These are phyloP conservation scores for Pseudogymnoascus sp. DNA, from an alignment of 2,329 filamentous ascomycete species.

Conservation along the genomic window DNA sequence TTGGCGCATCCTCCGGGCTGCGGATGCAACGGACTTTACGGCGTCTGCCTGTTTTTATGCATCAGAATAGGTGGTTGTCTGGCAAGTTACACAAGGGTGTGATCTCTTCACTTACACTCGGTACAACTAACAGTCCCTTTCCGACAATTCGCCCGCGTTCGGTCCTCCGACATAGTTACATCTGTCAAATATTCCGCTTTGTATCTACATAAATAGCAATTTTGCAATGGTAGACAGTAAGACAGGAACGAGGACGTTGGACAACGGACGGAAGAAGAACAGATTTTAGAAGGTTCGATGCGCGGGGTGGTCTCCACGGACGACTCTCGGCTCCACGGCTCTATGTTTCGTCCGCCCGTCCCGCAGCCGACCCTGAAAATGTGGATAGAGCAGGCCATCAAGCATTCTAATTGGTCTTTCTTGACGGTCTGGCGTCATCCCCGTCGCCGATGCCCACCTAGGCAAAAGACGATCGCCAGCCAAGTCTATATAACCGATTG, in stretches of 20 bases:
- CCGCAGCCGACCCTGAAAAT: not conserved
- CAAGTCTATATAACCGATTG: too few relatives aligned
- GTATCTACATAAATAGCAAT: not conserved
- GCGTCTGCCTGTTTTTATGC: slow-evolving; percentile 23
- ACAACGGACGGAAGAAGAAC: not conserved
- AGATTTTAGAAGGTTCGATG: not conserved
- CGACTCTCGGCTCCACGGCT: not conserved
- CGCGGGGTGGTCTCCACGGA: not conserved
- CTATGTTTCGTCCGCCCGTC: not conserved
- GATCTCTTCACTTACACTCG: slow-evolving; percentile 24
- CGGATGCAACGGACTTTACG: slow-evolving; percentile 31
- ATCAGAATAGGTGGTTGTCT: slow-evolving; percentile 13
- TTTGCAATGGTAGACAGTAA: not conserved
- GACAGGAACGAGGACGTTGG: not conserved
- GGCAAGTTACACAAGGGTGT: not conserved
- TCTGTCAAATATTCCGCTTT: not conserved
- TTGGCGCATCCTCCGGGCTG: slow-evolving; percentile 21
- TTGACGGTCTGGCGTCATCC: not conserved
- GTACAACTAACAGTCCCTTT: slow-evolving; percentile 30
- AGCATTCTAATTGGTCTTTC: not conserved
- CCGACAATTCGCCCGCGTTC: slow-evolving; percentile 17
- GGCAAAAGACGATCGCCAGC: too few relatives aligned
- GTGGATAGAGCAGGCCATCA: not conserved
- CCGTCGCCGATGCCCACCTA: not conserved
- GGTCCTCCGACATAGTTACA: slow-evolving; percentile 16